A percentile compares a stretch with the other conserved stretches of the same genome.
Conservation (phyloP, 768 basidiomycete genomes). For the Lactifluus echinatus region DNA sequence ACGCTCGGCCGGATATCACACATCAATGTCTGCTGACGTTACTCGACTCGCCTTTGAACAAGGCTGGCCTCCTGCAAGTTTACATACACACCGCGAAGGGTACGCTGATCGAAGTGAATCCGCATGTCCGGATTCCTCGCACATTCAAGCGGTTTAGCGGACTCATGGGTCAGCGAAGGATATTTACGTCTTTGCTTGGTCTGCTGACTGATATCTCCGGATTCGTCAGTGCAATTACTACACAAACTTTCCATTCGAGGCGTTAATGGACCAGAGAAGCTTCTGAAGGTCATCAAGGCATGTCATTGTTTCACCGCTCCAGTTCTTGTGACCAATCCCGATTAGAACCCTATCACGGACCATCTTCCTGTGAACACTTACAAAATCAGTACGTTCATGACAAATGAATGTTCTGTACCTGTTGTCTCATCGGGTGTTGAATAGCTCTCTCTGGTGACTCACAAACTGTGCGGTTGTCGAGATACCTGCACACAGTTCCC, state of each 20-base stretch:
- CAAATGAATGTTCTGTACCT: neutral
- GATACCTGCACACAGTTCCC: slow-evolving; percentile 79
- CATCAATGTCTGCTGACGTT: slow-evolving; percentile 98
- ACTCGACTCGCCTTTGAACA: slow-evolving; percentile 96
- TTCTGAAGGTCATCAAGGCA: slow-evolving; percentile 95
- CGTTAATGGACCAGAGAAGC: slow-evolving; percentile 93
- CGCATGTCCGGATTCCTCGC: slow-evolving; percentile 92
- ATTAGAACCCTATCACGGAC: slow-evolving; percentile 86
- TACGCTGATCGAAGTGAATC: slow-evolving; percentile 96
- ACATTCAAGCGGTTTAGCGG: slow-evolving; percentile 99
- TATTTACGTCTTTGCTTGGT: neutral
- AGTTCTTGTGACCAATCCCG: slow-evolving; percentile 5
- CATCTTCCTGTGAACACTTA: slow-evolving; percentile 92
- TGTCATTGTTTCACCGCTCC: slow-evolving; percentile 15
- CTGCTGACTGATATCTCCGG: neutral
- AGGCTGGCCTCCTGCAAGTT: slow-evolving; percentile 91
- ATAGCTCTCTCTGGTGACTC: slow-evolving; percentile 89
- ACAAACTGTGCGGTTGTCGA: slow-evolving; percentile 67
- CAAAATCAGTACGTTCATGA: slow-evolving; percentile 72
- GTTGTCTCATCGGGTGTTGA: slow-evolving; percentile 1
- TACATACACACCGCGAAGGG: slow-evolving; percentile 97
- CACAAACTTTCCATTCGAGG: slow-evolving; percentile 94
- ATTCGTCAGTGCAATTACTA: slow-evolving; percentile 76
- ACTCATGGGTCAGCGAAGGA: slow-evolving; percentile 70
- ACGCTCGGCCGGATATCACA: slow-evolving; percentile 98